Evolutionary conservation across 495 filamentous ascomycete species (phyloP).

Genomic region (Trichoderma gamsii): DNA sequence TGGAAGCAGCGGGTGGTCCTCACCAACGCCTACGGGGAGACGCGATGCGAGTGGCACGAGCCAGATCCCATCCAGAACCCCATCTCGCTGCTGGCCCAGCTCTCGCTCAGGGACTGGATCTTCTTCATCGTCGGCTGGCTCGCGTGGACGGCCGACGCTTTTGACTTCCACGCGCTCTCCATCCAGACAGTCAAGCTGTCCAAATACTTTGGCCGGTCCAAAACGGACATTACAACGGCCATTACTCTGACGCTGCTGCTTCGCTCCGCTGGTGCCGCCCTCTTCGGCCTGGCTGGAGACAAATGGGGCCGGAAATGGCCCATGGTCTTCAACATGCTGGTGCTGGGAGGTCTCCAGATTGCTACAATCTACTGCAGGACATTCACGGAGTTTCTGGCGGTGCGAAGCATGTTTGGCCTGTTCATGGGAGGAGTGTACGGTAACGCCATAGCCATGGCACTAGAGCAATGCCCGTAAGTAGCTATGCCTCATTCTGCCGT

Average conservation of each 20-base stretch:
- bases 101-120: constrained; percentile 52
- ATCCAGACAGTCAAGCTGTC: constrained; percentile 66
- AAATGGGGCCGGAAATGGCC: constrained; percentile 76
- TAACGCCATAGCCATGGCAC: constrained; percentile 72
- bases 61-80: constrained; percentile 57
- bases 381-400: constrained; percentile 63
- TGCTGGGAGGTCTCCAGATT: constrained; percentile 58
- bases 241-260: constrained; percentile 70
- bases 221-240: constrained; percentile 63
- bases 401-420: constrained; percentile 66
- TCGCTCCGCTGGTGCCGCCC: constrained; percentile 61
- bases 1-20: constrained; percentile 63
- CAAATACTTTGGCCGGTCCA: constrained; percentile 55
- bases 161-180: constrained; percentile 72
- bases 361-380: constrained; percentile 64
- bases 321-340: constrained; percentile 66
- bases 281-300: constrained; percentile 69
- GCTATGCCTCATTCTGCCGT: neutral
- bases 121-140: constrained; percentile 59
- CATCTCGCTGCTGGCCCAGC: constrained; percentile 50
- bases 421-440: constrained; percentile 83
- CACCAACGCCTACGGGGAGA: constrained; percentile 51
- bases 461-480: constrained; percentile 64
- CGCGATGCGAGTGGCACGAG: constrained; percentile 51
- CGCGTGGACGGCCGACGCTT: constrained; percentile 65